Conservation (phyloP, 2,329 filamentous ascomycete species). For the Diaporthe citrichinensis region DNA sequence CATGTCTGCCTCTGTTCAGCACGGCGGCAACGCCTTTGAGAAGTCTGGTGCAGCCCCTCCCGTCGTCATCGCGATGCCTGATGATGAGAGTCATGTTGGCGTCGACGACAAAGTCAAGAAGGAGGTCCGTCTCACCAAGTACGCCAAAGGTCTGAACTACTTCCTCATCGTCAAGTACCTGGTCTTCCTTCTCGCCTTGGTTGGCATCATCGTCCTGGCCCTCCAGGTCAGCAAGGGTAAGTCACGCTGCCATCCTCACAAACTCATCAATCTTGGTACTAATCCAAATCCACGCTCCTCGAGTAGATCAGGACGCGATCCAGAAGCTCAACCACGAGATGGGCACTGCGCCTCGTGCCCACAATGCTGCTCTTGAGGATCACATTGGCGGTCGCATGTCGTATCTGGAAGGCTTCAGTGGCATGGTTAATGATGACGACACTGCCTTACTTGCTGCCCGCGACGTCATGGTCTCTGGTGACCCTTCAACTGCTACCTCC, state of each 20-base stretch:
- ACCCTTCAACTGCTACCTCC: neutral
- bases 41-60: neutral
- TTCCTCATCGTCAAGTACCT: slow-evolving; percentile 22
- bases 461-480: slow-evolving; percentile 12
- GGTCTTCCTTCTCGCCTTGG: slow-evolving; percentile 24
- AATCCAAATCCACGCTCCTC: neutral
- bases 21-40: neutral
- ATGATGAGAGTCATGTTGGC: neutral
- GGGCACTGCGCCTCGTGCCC: neutral
- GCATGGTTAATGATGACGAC: slow-evolving; percentile 24
- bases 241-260: neutral
- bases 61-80: neutral
- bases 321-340: slow-evolving; percentile 26
- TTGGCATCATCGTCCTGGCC: slow-evolving; percentile 29
- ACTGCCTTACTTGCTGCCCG: slow-evolving; percentile 1
- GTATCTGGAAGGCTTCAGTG: slow-evolving; percentile 32
- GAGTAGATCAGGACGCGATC: slow-evolving; percentile 41
- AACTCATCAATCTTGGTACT: neutral
- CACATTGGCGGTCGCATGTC: slow-evolving; percentile 9
- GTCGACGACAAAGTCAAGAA: slow-evolving; percentile 6
- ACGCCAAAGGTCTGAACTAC: slow-evolving; percentile 10
- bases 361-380: neutral
- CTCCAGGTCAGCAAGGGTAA: slow-evolving; percentile 32
- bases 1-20: slow-evolving; percentile 12
- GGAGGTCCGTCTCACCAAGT: slow-evolving; percentile 1